Base-by-base conservation (phyloP, 2,329 filamentous ascomycete species). In the Beauveria australis region DNA sequence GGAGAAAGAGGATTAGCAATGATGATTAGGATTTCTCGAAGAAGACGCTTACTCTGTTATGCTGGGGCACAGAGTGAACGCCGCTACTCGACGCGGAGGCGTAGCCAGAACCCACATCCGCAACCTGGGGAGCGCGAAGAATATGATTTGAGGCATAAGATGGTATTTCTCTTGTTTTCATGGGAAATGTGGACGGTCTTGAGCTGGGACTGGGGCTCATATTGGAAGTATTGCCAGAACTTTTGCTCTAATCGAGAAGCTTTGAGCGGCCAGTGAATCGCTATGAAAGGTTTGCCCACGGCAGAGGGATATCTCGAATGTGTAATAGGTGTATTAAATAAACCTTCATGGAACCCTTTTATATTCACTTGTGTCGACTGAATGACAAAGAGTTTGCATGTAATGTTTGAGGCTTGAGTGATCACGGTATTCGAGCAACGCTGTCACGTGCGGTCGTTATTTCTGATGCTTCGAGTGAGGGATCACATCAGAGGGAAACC, bases 111-210 rank as follows among this genome's bases (percentile, higher is more conserved):
- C 43, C 18, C 22, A 48, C 33, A n/a, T 24, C 33, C n/a, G 19
- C 6, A 14, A 19, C 14, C 6, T 33, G 33, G 18, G 58, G 24
- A 60, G 33, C 18, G 22, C n/a, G 41, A n/a, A 46, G 22, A 28
- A 53, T 48, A 40, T 60, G 19, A 12, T 43, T 60, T 22, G 58
- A 54, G 10, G 58, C 58, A 14, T 60, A 60, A 37, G 51, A 54
- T 5, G 58, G 26, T 60, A 60, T 60, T 44, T 60, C 58, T 16
- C 51, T 54, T 19, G 58, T 53, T 19, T 48, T 54, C 30, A 60
- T 41, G 49, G 41, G 30, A 28, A 53, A 10, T 46, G 2, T 37
- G n/a, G 48, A 44, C 28, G 16, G 40, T n/a, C 26, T 37, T 6
- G 48, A 47, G 22, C 33, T 44, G 18, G 56, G 41, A 46, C 47